These are phyloP conservation scores for Pythium rishiriense DNA, from an alignment of 352 stramenopile genomes.

Conservation along the genomic window DNA sequence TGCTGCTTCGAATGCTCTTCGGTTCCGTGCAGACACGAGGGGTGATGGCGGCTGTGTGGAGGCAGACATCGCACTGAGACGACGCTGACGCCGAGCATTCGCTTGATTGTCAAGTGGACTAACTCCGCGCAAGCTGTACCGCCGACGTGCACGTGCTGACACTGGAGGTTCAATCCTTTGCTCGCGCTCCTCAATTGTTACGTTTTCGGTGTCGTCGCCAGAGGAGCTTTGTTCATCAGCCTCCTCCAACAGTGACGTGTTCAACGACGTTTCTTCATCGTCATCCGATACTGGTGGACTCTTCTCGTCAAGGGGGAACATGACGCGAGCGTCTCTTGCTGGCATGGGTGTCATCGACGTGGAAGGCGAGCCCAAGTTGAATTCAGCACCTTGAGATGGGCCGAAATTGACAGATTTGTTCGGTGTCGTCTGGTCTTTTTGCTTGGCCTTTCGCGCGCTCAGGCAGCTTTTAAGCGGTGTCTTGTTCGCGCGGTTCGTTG, in stretches of 20 bases:
- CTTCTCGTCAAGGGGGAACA: constrained; percentile 65
- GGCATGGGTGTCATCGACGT: constrained; percentile 88
- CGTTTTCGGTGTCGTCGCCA: constrained; percentile 38
- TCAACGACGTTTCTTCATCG: constrained; percentile 80
- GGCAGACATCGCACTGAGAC: constrained; percentile 24
- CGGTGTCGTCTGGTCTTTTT: constrained; percentile 45
- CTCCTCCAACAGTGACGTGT: constrained; percentile 83
- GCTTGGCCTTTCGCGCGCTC: constrained; percentile 63
- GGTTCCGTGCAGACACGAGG: constrained; percentile 25
- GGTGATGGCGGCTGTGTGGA: constrained; percentile 17
- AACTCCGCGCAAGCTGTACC: constrained; percentile 69
- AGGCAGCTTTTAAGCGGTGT: constrained; percentile 76
- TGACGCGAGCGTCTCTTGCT: constrained; percentile 49
- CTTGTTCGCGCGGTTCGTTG: constrained; percentile 26
- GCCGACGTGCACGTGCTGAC: constrained; percentile 39
- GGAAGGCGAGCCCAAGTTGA: constrained; percentile 74
- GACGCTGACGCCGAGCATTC: constrained; percentile 55
- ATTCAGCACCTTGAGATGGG: constrained; percentile 73
- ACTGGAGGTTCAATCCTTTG: constrained; percentile 7
- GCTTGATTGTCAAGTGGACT: constrained; percentile 78
- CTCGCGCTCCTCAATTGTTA: not conserved
- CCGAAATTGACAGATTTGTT: constrained; percentile 87
- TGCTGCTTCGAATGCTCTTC: constrained; percentile 16
- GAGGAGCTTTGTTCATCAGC: constrained; percentile 53
- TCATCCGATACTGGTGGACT: constrained; percentile 33